These are phyloP conservation scores for Exophiala sp. DNA, from an alignment of 2,329 filamentous ascomycete species.

Conservation along the genomic window DNA sequence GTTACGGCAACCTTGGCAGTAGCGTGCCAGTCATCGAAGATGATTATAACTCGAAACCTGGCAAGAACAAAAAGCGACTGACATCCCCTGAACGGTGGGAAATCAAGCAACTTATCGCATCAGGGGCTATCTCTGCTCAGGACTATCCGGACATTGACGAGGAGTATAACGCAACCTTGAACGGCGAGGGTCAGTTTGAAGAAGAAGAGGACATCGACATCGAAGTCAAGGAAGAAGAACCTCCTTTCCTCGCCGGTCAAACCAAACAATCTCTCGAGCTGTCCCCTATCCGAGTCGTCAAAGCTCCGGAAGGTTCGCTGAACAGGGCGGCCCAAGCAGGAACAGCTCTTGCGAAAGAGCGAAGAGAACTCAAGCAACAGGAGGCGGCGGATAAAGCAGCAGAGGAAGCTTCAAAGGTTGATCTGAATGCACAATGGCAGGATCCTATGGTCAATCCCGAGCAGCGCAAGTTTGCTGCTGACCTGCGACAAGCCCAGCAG, in stretches of 20 bases:
- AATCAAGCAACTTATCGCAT: conserved; percentile 91
- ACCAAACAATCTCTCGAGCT: conserved; percentile 94
- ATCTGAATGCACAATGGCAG: conserved; percentile 87
- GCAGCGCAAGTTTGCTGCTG: conserved; percentile 80
- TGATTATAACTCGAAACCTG: conserved; percentile 49
- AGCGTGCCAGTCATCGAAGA: conserved; percentile 59
- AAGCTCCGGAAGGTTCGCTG: conserved; percentile 95
- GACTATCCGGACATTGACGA: conserved; percentile 94
- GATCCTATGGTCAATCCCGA: conserved; percentile 90
- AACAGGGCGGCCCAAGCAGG: conserved; percentile 95
- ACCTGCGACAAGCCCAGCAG: conserved; percentile 63
- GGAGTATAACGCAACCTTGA: conserved; percentile 81
- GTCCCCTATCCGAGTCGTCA: conserved; percentile 92
- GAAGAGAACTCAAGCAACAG: conserved; percentile 80
- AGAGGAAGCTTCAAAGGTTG: conserved; percentile 68
- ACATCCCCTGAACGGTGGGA: conserved; percentile 97
- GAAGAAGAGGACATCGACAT: conserved; percentile 88
- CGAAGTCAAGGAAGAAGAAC: conserved; percentile 91
- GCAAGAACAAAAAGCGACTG: conserved; percentile 77
- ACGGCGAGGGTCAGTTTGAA: conserved; percentile 81
- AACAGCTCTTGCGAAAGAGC: conserved; percentile 78
- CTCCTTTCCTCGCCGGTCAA: conserved; percentile 89
- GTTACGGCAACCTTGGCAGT: conserved; percentile 49
- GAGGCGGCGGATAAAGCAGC: conserved; percentile 74
- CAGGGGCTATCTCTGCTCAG: conserved; percentile 83